Conservation (phyloP, 2,329 filamentous ascomycete genomes). For the Zymoseptoria crescenta region DNA sequence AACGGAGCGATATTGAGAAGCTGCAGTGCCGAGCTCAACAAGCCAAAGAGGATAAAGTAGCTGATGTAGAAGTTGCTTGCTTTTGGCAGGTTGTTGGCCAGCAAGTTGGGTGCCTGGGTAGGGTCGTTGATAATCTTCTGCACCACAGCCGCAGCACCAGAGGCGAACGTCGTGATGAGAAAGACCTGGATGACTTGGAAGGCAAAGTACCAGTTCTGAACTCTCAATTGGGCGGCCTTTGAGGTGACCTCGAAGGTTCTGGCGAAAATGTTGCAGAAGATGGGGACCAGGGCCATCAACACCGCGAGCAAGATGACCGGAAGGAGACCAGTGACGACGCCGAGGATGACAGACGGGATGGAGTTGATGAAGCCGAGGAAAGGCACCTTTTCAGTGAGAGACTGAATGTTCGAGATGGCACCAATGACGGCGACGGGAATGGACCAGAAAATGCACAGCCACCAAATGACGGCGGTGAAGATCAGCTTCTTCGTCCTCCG, state of each 20-base stretch:
- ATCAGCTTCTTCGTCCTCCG: slow-evolving; percentile 23
- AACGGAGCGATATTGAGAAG: slow-evolving; percentile 25
- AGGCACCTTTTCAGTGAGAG: slow-evolving; percentile 30
- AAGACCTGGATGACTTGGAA: slow-evolving; percentile 36
- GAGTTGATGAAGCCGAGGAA: slow-evolving; percentile 38
- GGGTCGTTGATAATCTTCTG: slow-evolving; percentile 27
- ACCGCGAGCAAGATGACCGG: slow-evolving; percentile 35
- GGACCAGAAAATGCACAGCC: slow-evolving; percentile 40
- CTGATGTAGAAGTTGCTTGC: slow-evolving; percentile 32
- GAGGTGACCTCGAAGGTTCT: slow-evolving; percentile 27
- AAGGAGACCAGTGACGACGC: slow-evolving; percentile 40
- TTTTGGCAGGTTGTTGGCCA: slow-evolving; percentile 29
- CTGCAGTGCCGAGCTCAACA: slow-evolving; percentile 21
- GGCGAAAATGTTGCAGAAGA: slow-evolving; percentile 30
- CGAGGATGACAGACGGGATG: slow-evolving; percentile 35
- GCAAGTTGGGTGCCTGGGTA: slow-evolving; percentile 19
- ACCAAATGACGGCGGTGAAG: slow-evolving; percentile 34
- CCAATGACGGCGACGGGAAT: slow-evolving; percentile 40
- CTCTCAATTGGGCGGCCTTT: slow-evolving; percentile 33
- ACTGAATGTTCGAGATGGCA: slow-evolving; percentile 38
- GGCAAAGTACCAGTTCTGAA: slow-evolving; percentile 31
- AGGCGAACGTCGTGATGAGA: slow-evolving; percentile 30
- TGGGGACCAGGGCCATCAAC: slow-evolving; percentile 39
- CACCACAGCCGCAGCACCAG: slow-evolving; percentile 25
- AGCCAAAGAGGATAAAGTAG: slow-evolving; percentile 31